Evolutionary conservation across 2,329 filamentous ascomycete genomes (phyloP).

Genomic region (Nannizziopsis arthrosporioides): DNA sequence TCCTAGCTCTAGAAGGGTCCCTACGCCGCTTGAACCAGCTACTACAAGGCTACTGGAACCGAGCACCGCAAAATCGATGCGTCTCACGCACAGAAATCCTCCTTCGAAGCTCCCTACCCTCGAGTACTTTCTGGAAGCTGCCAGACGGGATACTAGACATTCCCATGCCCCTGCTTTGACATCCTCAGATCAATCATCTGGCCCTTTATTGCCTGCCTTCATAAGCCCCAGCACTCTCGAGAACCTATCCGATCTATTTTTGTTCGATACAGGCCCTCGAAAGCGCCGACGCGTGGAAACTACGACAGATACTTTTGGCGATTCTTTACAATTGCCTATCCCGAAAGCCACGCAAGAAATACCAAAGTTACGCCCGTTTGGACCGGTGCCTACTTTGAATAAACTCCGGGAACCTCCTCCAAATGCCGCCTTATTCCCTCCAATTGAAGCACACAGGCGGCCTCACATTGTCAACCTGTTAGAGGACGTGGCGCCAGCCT

Average conservation of each 20-base stretch:
- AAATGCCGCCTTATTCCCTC: constrained; percentile 49
- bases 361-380: constrained; percentile 32
- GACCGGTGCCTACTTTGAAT: constrained; percentile 42
- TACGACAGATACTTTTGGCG: constrained; percentile 28
- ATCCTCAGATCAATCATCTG: constrained; percentile 29
- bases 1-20: constrained; percentile 31
- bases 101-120: constrained; percentile 29
- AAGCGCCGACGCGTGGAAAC: constrained; percentile 36
- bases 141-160: constrained; percentile 26
- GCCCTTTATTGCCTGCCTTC: constrained; percentile 35
- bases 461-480: constrained; percentile 29
- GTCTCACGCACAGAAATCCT: constrained; percentile 20
- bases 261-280: constrained; percentile 28
- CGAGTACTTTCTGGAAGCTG: constrained; percentile 28
- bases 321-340: constrained; percentile 38
- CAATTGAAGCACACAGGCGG: constrained; percentile 43
- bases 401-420: constrained; percentile 53
- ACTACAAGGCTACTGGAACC: constrained; percentile 26
- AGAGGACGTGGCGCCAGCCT: constrained; percentile 17
- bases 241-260: constrained; percentile 33
- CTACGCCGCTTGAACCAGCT: constrained; percentile 37
- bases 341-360: constrained; percentile 37
- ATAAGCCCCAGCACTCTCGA: constrained; percentile 39
- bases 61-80: constrained; percentile 21
- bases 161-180: constrained; percentile 23